Evolutionary conservation across 164 flowering plant species (phyloP).

Genomic region (Liriodendron chinense): DNA sequence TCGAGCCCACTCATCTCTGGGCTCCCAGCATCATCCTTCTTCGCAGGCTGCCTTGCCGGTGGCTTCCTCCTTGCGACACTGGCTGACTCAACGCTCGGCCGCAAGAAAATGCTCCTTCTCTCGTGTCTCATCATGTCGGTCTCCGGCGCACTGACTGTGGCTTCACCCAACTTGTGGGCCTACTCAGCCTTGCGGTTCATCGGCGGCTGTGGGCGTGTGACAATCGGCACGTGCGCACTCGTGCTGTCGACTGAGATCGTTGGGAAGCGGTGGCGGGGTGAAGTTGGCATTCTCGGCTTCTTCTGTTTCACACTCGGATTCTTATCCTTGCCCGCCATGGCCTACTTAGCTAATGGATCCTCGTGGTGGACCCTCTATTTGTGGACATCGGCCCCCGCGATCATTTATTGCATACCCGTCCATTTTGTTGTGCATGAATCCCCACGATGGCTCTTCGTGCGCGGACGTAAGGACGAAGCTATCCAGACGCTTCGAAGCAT

Average conservation of each 20-base stretch:
- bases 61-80: constrained; percentile 54
- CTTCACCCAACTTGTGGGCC: constrained; percentile 56
- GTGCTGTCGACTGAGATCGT: constrained; percentile 27
- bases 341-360: constrained; percentile 27
- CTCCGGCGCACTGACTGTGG: constrained; percentile 25
- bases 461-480: constrained; percentile 47
- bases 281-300: constrained; percentile 51
- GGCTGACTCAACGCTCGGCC: constrained; percentile 66
- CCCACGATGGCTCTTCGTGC: constrained; percentile 41
- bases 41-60: constrained; percentile 59
- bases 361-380: constrained; percentile 61
- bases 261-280: constrained; percentile 59
- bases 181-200: constrained; percentile 52
- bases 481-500: constrained; percentile 28
- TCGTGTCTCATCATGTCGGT: constrained; percentile 50
- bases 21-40: constrained; percentile 62
- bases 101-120: constrained; percentile 54
- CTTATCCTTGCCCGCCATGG: constrained; percentile 58
- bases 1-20: constrained; percentile 42
- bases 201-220: constrained; percentile 54
- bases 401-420: constrained; percentile 35
- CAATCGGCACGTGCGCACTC: constrained; percentile 52
- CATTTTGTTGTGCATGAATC: constrained; percentile 52
- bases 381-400: constrained; percentile 41
- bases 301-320: constrained; percentile 58